phyloP scores from a whole-genome alignment of 352 stramenopile genomes.

The Thalassiosira ordinaria region DNA sequence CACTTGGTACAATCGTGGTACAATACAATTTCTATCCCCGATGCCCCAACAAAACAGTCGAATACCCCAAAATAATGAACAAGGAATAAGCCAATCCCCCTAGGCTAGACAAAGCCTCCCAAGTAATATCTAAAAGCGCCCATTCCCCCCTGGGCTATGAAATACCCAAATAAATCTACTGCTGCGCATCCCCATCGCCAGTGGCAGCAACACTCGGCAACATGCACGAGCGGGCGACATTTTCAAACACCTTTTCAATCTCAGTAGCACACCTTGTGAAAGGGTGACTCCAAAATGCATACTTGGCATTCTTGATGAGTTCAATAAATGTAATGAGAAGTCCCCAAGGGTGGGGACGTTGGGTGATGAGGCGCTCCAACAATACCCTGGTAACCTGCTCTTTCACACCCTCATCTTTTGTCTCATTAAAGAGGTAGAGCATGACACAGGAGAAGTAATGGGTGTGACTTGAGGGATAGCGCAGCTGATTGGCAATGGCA shows the following conservation, averaged over 20 bases:
- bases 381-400: constrained; percentile 98
- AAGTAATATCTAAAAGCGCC: neutral
- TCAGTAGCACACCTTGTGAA: constrained; percentile 98
- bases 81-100: constrained; percentile 7
- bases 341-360: constrained; percentile 98
- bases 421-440: constrained; percentile 98
- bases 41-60: neutral
- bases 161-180: constrained; percentile 16
- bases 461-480: constrained; percentile 99
- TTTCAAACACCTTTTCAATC: constrained; percentile 99
- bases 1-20: neutral
- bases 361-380: constrained; percentile 98
- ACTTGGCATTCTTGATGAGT: constrained; percentile 99
- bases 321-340: constrained; percentile 99
- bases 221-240: constrained; percentile 93
- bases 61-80: constrained; percentile 2
- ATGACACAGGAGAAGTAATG: constrained; percentile 99
- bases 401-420: constrained; percentile 95
- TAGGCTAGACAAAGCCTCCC: neutral
- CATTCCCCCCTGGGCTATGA: neutral
- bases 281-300: constrained; percentile 98
- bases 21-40: too few relatives aligned
- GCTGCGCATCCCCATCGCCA: constrained; percentile 36
- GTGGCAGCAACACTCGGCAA: constrained; percentile 38
- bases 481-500: constrained; percentile 97